phyloP scores from a whole-genome alignment of 257 asterid genomes.

The Cruciata laevipes region DNA sequence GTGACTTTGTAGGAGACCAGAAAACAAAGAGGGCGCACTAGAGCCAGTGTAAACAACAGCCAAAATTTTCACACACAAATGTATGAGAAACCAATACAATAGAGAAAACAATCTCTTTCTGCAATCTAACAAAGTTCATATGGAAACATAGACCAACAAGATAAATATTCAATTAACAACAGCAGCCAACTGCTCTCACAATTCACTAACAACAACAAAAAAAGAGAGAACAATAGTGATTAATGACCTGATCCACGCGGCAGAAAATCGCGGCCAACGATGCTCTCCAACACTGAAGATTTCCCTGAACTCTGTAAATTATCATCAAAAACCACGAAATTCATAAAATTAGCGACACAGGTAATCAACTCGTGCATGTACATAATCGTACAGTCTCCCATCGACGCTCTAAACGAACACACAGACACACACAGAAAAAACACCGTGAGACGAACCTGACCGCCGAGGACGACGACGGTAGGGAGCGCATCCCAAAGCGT shows the following conservation, averaged over 20 bases:
- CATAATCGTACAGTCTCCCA: neutral
- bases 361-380: conserved; percentile 1
- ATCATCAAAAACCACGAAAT: neutral
- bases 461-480: conserved; percentile 40
- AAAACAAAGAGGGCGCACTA: neutral
- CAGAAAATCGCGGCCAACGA: conserved; percentile 42
- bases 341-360: neutral
- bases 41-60: neutral
- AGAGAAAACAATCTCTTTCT: too few relatives aligned
- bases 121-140: neutral
- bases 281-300: conserved; percentile 43
- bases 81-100: neutral
- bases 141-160: neutral
- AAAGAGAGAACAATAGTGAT: neutral
- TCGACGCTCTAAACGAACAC: neutral
- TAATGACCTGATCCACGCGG: conserved; percentile 40
- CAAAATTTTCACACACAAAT: neutral
- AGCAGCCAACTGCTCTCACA: neutral
- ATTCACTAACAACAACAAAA: too few relatives aligned
- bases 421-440: neutral
- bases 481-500: conserved; percentile 48
- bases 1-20: neutral
- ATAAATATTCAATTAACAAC: neutral
- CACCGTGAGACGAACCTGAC: conserved; percentile 23
- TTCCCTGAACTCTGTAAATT: conserved; percentile 39